Evolutionary conservation across 2,329 filamentous ascomycete genomes (phyloP), one percentile per base, ranked within the genome.

Genomic region (Calonectria leucothoes): DNA sequence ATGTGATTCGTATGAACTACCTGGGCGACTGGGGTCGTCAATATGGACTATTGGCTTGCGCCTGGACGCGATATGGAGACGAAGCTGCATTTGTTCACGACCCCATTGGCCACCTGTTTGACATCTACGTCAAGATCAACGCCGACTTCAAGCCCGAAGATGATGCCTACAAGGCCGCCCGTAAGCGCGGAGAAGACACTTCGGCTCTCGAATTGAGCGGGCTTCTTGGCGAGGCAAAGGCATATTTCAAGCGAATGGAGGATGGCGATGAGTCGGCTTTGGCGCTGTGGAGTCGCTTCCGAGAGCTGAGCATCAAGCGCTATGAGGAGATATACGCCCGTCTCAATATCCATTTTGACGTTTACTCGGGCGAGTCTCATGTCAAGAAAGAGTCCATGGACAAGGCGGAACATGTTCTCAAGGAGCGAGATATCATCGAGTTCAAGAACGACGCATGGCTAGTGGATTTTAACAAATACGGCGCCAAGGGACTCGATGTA

Each of bases 1-100:
- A 95, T 42, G 93, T 94, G 0, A 83, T 91, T 55, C 88, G 91
- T 29, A 89, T 95, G 86, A 95, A 95, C 84, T 95, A 95, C 80
- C 88, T 95, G 0, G 94, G 94, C 42, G 94, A 95, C 82, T 95
- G 94, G 94, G 94, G 94, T 29, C 94, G 93, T 83, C 93, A 94
- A 80, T 94, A 89, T 61, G 89, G 89, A 72, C 88, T 95, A 11
- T 84, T 95, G 51, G 92, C 92, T 8, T 87, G 94, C 37, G 94
- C 92, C 0, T 95, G 92, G 83, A 85, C 92, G 75, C 89, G 88
- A 75, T 94, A 92, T 77, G 94, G 93, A 2, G 90, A 87, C 57
- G 92, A 95, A 78, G 90, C 93, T 66, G 88, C 89, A 72, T 85
- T 94, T 14, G 83, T 88, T 57, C 86, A 87, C 64, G 92, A 95